Conservation (phyloP, 768 basidiomycete genomes). For the Hirschioporus abietinus region DNA sequence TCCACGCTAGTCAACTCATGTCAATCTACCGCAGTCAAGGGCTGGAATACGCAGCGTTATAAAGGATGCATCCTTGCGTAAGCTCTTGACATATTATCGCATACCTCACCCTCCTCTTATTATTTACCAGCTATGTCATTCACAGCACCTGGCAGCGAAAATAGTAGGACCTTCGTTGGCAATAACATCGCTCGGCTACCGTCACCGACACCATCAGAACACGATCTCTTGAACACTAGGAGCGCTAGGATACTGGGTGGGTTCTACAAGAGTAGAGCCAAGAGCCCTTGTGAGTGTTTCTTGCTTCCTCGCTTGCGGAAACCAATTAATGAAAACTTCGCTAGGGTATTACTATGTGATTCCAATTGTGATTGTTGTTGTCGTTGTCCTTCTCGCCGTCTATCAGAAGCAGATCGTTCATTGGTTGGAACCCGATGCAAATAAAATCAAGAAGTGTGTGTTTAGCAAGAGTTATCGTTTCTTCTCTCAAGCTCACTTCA, state of each 20-base stretch:
- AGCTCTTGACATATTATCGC: background rate
- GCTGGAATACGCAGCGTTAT: background rate
- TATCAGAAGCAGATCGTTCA: slow-evolving; percentile 36
- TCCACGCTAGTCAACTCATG: too few species aligned
- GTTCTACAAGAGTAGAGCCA: background rate
- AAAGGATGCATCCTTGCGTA: background rate
- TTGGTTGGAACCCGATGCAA: slow-evolving; percentile 34
- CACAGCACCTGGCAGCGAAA: background rate
- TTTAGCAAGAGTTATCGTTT: background rate
- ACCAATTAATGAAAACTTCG: background rate
- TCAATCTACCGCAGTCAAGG: too few species aligned
- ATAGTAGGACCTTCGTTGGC: background rate
- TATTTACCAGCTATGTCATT: background rate
- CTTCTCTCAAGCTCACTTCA: background rate
- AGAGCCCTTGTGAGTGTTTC: background rate
- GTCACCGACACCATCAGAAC: background rate
- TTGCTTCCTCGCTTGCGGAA: background rate
- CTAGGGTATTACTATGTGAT: slow-evolving; percentile 12
- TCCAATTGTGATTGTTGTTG: slow-evolving; percentile 20
- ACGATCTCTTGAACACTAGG: background rate
- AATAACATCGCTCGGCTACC: background rate
- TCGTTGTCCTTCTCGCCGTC: slow-evolving; percentile 26
- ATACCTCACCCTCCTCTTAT: background rate
- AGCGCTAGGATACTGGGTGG: background rate
- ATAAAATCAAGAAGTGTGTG: slow-evolving; percentile 28